phyloP scores from a whole-genome alignment of 345 rosid species.

The Syzygium aqueum region DNA sequence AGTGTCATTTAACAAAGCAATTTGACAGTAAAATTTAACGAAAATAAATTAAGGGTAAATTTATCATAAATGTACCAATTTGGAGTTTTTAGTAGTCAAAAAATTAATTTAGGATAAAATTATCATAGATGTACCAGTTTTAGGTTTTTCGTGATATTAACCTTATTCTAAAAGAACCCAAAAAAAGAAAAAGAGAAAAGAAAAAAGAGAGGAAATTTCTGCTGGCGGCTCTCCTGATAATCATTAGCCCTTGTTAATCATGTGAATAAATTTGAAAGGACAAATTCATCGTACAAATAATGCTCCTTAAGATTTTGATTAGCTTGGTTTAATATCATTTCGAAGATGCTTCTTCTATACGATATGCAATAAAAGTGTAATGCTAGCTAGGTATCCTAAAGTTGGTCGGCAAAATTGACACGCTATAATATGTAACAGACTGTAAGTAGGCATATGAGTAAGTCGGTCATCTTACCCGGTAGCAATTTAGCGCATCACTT shows the following conservation, averaged over 20 bases:
- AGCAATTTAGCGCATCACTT: background rate
- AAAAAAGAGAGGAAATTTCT: background rate
- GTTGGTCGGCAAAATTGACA: background rate
- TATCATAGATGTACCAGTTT: no score
- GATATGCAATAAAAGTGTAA: background rate
- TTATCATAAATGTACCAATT: no score
- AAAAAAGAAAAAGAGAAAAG: background rate
- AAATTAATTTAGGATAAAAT: no score
- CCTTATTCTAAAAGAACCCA: background rate
- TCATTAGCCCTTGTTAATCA: background rate
- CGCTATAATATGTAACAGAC: background rate
- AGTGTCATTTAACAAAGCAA: no score
- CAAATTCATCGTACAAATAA: background rate
- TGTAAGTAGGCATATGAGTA: background rate
- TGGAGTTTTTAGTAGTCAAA: no score
- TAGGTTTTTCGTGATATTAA: no score
- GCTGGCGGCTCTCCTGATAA: background rate
- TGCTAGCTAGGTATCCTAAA: background rate
- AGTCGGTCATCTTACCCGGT: background rate
- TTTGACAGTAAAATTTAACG: no score
- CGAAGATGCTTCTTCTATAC: background rate
- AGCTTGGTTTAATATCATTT: background rate
- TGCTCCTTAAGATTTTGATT: background rate
- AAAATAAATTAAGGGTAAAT: no score
- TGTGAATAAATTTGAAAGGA: background rate